Conservation (phyloP, 1,284 basidiomycete genomes). For the Phellinidium pouzarii region DNA sequence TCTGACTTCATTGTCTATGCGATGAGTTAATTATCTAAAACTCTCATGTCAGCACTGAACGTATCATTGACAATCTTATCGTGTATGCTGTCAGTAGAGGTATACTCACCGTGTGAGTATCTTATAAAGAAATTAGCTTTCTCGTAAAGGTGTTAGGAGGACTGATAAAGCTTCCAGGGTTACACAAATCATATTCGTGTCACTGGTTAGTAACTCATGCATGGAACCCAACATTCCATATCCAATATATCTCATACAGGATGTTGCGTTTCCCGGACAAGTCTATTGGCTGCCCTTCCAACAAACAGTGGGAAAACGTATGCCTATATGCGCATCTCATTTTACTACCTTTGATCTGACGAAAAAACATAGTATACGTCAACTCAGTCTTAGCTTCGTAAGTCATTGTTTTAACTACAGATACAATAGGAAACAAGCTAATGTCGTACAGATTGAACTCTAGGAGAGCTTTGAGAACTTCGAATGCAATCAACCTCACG, state of each 20-base stretch:
- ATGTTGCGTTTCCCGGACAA: conserved; percentile 1
- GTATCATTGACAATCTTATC: conserved; percentile 1
- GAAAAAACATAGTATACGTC: background rate
- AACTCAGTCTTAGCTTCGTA: conserved; percentile 6
- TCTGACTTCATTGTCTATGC: background rate
- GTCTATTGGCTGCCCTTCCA: conserved; percentile 9
- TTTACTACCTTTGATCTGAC: too few relatives aligned
- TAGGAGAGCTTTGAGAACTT: background rate
- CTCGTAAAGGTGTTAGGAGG: background rate
- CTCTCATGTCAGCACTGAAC: background rate
- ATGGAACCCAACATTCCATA: background rate
- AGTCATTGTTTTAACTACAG: background rate
- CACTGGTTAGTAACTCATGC: background rate
- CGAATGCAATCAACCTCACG: background rate
- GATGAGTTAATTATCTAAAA: background rate
- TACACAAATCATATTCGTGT: conserved; percentile 6
- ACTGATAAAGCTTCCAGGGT: background rate
- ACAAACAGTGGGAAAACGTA: conserved; percentile 8
- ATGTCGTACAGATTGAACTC: background rate
- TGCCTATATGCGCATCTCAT: background rate
- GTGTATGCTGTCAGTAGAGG: conserved; percentile 7
- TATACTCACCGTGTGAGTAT: background rate
- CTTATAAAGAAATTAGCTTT: background rate
- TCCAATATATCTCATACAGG: background rate
- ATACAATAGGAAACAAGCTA: background rate